Evolutionary conservation across 352 stramenopile genomes (phyloP).

Genomic region (Globisporangium paddicum): DNA sequence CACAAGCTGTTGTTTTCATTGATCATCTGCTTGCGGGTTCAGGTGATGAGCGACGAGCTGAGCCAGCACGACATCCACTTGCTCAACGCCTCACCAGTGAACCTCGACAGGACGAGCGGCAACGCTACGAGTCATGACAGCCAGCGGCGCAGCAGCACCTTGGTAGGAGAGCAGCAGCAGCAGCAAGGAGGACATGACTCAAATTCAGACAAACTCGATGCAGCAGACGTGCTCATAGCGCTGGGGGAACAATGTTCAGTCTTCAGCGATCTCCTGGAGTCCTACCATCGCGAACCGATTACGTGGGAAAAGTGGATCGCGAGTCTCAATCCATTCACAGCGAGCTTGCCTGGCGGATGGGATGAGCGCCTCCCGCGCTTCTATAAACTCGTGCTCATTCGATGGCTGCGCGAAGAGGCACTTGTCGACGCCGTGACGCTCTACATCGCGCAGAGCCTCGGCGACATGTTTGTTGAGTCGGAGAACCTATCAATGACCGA

Average conservation of each 20-base stretch:
- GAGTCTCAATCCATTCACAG: slow-evolving; percentile 30
- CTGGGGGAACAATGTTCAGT: slow-evolving; percentile 17
- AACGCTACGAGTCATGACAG: not conserved
- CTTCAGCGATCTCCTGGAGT: slow-evolving; percentile 32
- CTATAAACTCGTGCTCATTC: slow-evolving; percentile 49
- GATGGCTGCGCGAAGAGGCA: slow-evolving; percentile 49
- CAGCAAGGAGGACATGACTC: not conserved
- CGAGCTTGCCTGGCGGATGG: slow-evolving; percentile 28
- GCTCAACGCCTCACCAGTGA: slow-evolving; percentile 21
- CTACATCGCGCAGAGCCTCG: slow-evolving; percentile 43
- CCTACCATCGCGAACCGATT: slow-evolving; percentile 36
- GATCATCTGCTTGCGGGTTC: slow-evolving; percentile 45
- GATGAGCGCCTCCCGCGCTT: slow-evolving; percentile 34
- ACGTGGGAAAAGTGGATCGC: slow-evolving; percentile 39
- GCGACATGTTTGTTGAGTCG: slow-evolving; percentile 15
- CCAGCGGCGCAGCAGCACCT: not conserved
- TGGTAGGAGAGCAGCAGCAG: not conserved
- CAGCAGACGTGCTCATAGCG: slow-evolving; percentile 21
- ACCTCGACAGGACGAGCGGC: not conserved
- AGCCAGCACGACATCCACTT: slow-evolving; percentile 24
- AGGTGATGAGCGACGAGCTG: slow-evolving; percentile 45
- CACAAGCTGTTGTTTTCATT: slow-evolving; percentile 68
- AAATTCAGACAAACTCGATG: slow-evolving; percentile 2
- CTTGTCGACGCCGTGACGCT: slow-evolving; percentile 27
- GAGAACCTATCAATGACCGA: slow-evolving; percentile 30